phyloP scores from a whole-genome alignment of 73 alveolate genomes.

The Paramecium sexaurelia region DNA sequence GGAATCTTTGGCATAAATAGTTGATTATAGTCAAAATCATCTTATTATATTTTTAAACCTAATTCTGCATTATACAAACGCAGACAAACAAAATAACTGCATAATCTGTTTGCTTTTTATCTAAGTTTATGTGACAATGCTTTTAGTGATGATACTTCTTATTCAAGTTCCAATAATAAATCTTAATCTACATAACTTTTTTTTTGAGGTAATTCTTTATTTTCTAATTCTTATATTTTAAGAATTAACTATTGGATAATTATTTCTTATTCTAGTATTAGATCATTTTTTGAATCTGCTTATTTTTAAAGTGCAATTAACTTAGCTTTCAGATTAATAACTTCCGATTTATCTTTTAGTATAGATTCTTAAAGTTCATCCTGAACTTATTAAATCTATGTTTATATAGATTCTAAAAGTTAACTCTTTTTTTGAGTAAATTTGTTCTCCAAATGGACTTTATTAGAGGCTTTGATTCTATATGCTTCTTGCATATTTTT shows the following conservation, averaged over 20 bases:
- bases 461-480: not conserved
- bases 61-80: not conserved
- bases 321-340: not conserved
- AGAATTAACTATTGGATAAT: not conserved
- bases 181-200: not conserved
- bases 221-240: not conserved
- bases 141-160: not conserved
- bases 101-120: not conserved
- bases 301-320: not conserved
- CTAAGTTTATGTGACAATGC: not conserved
- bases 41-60: constrained; percentile 37
- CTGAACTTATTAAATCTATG: not conserved
- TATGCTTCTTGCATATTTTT: not conserved
- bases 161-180: not conserved
- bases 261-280: not conserved
- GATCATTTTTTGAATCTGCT: not conserved
- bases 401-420: not conserved
- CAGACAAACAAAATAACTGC: constrained; percentile 2
- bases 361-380: not conserved
- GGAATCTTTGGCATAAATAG: constrained; percentile 26
- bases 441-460: not conserved
- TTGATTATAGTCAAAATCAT: constrained; percentile 4
- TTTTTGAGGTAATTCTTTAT: not conserved
- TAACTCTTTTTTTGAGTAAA: not conserved
- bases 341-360: not conserved